Evolutionary conservation across 176 grass and related monocot species (phyloP).

Genomic region (Oryza brachyantha): DNA sequence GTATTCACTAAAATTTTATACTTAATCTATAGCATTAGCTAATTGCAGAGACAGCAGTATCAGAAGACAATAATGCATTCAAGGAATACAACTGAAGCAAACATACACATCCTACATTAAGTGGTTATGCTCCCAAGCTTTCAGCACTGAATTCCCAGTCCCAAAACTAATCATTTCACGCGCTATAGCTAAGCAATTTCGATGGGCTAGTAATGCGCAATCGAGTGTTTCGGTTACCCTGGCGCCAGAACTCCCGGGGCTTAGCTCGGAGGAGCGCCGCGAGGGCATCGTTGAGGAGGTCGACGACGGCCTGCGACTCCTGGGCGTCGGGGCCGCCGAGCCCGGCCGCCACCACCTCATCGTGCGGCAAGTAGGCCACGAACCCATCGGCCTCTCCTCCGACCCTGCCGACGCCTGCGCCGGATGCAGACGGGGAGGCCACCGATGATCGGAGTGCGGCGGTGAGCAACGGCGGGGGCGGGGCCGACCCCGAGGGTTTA

Average conservation of each 20-base stretch:
- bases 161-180: not conserved
- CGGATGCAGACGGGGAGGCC: constrained; percentile 37
- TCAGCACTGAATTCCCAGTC: not conserved
- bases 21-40: not conserved
- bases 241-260: constrained; percentile 79
- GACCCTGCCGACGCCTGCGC: not conserved
- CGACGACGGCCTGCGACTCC: constrained; percentile 89
- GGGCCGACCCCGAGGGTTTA: no score
- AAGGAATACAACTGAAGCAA: constrained; percentile 7
- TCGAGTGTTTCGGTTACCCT: constrained; percentile 41
- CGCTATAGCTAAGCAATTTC: not conserved
- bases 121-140: not conserved
- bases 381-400: constrained; percentile 36
- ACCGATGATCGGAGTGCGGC: constrained; percentile 56
- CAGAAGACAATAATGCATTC: constrained; percentile 8
- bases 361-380: constrained; percentile 82
- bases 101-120: not conserved
- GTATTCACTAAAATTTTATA: constrained; percentile 1
- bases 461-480: constrained; percentile 50
- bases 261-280: constrained; percentile 54
- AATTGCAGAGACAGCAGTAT: not conserved
- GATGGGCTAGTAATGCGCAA: not conserved
- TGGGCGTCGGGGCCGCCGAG: constrained; percentile 79
- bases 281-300: constrained; percentile 78
- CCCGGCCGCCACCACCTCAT: constrained; percentile 84